phyloP scores from a whole-genome alignment of 805 yeast genomes.

The Nematodospora valgi region DNA sequence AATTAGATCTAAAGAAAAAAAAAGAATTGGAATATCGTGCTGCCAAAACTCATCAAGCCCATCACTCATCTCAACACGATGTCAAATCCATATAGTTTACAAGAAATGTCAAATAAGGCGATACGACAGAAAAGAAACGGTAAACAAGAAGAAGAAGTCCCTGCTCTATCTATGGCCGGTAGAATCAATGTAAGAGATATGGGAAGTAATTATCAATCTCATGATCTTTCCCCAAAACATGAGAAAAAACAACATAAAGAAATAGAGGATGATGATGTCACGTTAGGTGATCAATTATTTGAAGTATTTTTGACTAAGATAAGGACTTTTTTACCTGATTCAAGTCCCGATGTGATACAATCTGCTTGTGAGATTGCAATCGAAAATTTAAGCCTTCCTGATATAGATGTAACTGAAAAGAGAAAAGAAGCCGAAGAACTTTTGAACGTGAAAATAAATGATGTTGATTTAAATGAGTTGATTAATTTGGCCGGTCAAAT shows the following conservation, averaged over 20 bases:
- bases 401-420: conserved; percentile 38
- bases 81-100: conserved; percentile 48
- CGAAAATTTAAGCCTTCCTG: conserved; percentile 50
- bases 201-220: conserved; percentile 41
- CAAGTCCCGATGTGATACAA: conserved; percentile 67
- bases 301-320: conserved; percentile 62
- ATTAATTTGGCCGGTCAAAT: conserved; percentile 41
- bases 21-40: too few species aligned
- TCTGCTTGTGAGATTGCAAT: conserved; percentile 70
- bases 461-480: conserved; percentile 45
- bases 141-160: conserved; percentile 49
- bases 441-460: conserved; percentile 36
- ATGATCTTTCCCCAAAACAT: too few species aligned
- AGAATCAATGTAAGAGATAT: conserved; percentile 63
- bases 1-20: too few species aligned
- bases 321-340: conserved; percentile 57
- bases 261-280: not conserved
- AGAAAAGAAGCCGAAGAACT: conserved; percentile 51
- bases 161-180: conserved; percentile 73
- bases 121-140: conserved; percentile 37
- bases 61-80: not conserved
- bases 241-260: not conserved
- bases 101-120: conserved; percentile 77
- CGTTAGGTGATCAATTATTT: conserved; percentile 25
- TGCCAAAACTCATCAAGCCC: conserved; percentile 1